A percentile compares a stretch with the other conserved stretches of the same genome.
phyloP scores from a whole-genome alignment of 169 alveolate species.

The Blepharisma undulans region DNA sequence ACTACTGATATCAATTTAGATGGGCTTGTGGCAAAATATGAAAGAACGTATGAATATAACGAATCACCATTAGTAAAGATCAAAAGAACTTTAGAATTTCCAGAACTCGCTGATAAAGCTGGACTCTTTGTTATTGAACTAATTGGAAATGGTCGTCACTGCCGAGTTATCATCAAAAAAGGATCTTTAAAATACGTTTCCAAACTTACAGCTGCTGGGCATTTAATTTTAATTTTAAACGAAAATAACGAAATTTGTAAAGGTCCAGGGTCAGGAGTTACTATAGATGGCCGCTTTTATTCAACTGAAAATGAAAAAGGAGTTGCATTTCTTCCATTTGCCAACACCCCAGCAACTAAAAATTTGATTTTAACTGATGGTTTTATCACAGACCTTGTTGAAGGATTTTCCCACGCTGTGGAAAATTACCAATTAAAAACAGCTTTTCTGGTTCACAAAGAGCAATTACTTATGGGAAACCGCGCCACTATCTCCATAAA shows the following conservation, averaged over 20 bases:
- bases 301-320: constrained; percentile 5
- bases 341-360: background rate
- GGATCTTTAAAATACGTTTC: constrained; percentile 60
- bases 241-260: constrained; percentile 59
- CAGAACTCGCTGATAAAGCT: constrained; percentile 43
- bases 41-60: constrained; percentile 42
- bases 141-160: constrained; percentile 56
- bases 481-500: constrained; percentile 51
- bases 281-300: constrained; percentile 44
- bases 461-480: constrained; percentile 69
- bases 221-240: constrained; percentile 61
- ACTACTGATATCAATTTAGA: constrained; percentile 64
- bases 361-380: constrained; percentile 46
- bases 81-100: constrained; percentile 43
- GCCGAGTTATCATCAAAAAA: constrained; percentile 67
- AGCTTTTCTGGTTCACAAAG: constrained; percentile 46
- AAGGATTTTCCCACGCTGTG: constrained; percentile 32
- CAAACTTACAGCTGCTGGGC: constrained; percentile 67
- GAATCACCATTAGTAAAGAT: constrained; percentile 45
- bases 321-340: constrained; percentile 51
- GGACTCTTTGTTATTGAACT: constrained; percentile 68
- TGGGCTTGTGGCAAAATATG: constrained; percentile 67
- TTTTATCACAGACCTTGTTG: constrained; percentile 40
- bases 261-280: constrained; percentile 52
- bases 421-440: constrained; percentile 49